Base-by-base conservation (phyloP, 2,329 filamentous ascomycete species). In the Clonostachys sp. region DNA sequence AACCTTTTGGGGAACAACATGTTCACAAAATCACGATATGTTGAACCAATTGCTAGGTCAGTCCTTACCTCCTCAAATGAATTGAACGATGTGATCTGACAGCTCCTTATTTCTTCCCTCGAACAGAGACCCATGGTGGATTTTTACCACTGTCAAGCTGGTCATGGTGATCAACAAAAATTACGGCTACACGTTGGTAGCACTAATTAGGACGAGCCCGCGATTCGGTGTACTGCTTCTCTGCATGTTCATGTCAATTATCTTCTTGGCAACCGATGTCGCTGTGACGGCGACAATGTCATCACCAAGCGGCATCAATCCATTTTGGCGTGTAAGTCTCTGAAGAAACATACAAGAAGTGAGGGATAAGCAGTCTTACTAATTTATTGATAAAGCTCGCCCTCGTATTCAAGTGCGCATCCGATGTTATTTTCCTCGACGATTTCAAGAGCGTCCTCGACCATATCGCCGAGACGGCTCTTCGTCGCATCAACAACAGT, bases 361-460 rank as follows among this genome's bases (percentile, higher is more conserved):
- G 20, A 13, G 13, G 35, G 24, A 41, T 39, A 17, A 3, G 10
- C 9, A 30, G 24, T 18, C n/a, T n/a, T 16, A 5, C 17, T 12
- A 17, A 41, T 12, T 41, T 34, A 18, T 18, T 35, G 24, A 30
- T 33, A 13, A 20, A 53, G 51, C 46, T 53, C 18, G 51, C 51
- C 12, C 48, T 53, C 35, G 51, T 53, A 24, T 53, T 53, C 46
- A 53, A 53, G 41, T 53, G 51, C 24, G 51, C 51, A 35, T 48
- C 51, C 42, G 51, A 53, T 33, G 49, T 45, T 42, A 51, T 53
- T 34, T 53, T 53, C 46, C 48, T 53, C 44, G 51, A 53, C 45
- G 51, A 53, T 47, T 53, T 53, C 48, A 53, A 53, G 41, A 46
- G 42, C 34, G 51, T 53, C 6, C 48, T 53, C 36, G 51, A 53